These are phyloP conservation scores for Saccharomycopsis fibuligera DNA, from an alignment of 805 yeast genomes.

Conservation along the genomic window DNA sequence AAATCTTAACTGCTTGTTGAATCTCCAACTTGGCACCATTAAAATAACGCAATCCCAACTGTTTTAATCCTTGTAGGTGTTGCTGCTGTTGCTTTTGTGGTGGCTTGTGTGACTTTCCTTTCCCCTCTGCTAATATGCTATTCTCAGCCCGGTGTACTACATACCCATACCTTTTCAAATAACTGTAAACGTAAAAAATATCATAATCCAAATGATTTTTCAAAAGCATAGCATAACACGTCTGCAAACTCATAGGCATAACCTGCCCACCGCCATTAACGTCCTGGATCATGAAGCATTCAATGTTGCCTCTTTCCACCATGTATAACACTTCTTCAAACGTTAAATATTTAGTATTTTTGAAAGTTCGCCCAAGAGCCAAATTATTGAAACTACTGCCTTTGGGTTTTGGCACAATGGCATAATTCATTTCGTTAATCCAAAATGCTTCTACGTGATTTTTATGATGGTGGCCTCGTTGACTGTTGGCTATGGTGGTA, in stretches of 20 bases:
- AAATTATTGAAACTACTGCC: slow-evolving; percentile 60
- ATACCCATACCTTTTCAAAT: slow-evolving; percentile 62
- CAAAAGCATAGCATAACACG: slow-evolving; percentile 43
- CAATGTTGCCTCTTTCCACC: slow-evolving; percentile 57
- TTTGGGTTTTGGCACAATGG: slow-evolving; percentile 35
- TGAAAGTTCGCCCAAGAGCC: slow-evolving; percentile 41
- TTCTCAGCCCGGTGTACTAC: slow-evolving; percentile 35
- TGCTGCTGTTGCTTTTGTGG: background rate
- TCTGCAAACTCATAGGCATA: slow-evolving; percentile 44
- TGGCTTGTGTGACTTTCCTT: background rate
- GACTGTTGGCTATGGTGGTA: slow-evolving; percentile 6
- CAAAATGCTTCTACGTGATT: slow-evolving; percentile 41
- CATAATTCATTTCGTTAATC: slow-evolving; percentile 26
- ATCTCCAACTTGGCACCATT: no score
- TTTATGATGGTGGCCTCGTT: slow-evolving; percentile 27
- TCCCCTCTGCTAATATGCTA: background rate
- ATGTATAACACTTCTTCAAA: slow-evolving; percentile 63
- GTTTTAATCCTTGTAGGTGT: no score
- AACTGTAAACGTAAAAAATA: slow-evolving; percentile 49
- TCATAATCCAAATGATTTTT: slow-evolving; percentile 33
- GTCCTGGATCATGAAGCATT: slow-evolving; percentile 24
- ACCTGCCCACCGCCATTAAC: slow-evolving; percentile 19
- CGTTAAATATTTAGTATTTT: slow-evolving; percentile 38
- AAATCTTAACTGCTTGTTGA: background rate
- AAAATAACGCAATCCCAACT: no score